Conservation (phyloP, 73 alveolate species). For the Paramecium primaurelia region DNA sequence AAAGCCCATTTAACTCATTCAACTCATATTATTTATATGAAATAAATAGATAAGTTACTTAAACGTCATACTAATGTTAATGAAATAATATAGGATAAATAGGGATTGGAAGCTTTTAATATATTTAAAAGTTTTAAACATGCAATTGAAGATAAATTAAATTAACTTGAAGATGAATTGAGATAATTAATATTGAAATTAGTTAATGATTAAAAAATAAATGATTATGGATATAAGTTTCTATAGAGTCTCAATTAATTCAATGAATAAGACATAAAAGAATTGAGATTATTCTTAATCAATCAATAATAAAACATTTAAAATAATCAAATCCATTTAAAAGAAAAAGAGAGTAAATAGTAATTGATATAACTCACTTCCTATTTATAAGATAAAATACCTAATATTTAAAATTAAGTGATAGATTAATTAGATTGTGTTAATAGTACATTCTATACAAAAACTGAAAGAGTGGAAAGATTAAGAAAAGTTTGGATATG, state of each 20-base stretch:
- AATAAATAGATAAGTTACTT: neutral
- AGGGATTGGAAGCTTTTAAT: neutral
- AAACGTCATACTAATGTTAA: neutral
- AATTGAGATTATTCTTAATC: neutral
- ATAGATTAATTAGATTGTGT: neutral
- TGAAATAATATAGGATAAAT: neutral
- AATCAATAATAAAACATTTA: neutral
- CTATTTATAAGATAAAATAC: neutral
- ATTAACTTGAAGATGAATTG: neutral
- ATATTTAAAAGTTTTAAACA: neutral
- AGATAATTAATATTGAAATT: neutral
- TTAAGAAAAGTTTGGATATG: constrained; percentile 8
- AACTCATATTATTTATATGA: neutral
- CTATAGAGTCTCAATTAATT: neutral
- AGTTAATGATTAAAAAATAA: neutral
- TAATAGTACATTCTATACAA: neutral
- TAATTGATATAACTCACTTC: neutral
- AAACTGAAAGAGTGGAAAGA: neutral
- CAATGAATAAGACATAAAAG: neutral
- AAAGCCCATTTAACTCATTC: neutral
- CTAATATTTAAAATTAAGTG: neutral
- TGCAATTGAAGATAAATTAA: neutral
- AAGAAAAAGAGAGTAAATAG: neutral
- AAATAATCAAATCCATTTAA: neutral
- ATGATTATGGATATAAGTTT: neutral